Evolutionary conservation across 495 filamentous ascomycete species (phyloP).

Genomic region (Xylona heveae): DNA sequence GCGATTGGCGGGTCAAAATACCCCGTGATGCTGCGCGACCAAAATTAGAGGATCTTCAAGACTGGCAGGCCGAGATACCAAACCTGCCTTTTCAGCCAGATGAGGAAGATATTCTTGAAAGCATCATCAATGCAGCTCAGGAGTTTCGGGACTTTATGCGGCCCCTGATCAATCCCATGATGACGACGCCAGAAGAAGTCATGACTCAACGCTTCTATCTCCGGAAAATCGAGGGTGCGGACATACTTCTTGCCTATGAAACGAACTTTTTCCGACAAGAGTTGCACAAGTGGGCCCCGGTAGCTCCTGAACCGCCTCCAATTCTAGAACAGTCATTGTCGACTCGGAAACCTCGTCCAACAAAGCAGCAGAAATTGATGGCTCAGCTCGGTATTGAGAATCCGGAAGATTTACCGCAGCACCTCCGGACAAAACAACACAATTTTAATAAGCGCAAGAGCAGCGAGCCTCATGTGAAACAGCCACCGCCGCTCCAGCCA

Average conservation of each 20-base stretch:
- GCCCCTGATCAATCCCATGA: constrained; percentile 55
- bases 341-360: constrained; percentile 92
- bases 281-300: constrained; percentile 87
- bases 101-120: constrained; percentile 65
- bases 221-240: constrained; percentile 93
- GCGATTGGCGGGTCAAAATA: constrained; percentile 93
- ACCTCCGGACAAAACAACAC: constrained; percentile 54
- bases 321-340: constrained; percentile 67
- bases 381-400: constrained; percentile 64
- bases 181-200: constrained; percentile 66
- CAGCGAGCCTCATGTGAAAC: constrained; percentile 12
- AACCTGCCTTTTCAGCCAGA: constrained; percentile 85
- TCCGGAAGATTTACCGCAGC: constrained; percentile 70
- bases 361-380: constrained; percentile 94
- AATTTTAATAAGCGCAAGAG: constrained; percentile 24
- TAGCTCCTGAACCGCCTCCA: constrained; percentile 69
- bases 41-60: constrained; percentile 76
- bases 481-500: constrained; percentile 4
- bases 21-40: constrained; percentile 94
- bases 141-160: constrained; percentile 70
- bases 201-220: constrained; percentile 90
- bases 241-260: constrained; percentile 78
- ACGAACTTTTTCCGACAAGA: constrained; percentile 96
- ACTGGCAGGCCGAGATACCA: constrained; percentile 74
- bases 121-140: constrained; percentile 66